Conservation (phyloP, 2,329 filamentous ascomycete species). For the Arthrobotrys entomopaga region DNA sequence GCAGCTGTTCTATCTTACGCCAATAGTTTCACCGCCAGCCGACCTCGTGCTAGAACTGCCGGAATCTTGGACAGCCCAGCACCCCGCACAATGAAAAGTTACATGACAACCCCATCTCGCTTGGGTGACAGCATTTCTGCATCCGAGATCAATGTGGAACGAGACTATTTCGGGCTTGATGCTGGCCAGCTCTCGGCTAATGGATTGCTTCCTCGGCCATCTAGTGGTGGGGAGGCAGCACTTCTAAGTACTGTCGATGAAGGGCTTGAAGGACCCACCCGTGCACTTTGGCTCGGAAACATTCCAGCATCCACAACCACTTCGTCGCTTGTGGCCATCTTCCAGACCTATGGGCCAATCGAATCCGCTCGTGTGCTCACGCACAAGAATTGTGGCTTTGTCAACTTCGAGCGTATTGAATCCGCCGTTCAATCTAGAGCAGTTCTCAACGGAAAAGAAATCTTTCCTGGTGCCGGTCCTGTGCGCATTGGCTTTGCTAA, state of each 20-base stretch:
- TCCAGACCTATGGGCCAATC: conserved; percentile 90
- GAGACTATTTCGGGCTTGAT: conserved; percentile 63
- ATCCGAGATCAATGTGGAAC: conserved; percentile 74
- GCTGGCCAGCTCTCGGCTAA: conserved; percentile 84
- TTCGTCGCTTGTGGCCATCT: conserved; percentile 93
- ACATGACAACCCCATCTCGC: conserved; percentile 78
- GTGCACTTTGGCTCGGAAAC: conserved; percentile 95
- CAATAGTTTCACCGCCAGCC: conserved; percentile 74
- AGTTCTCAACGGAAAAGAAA: conserved; percentile 93
- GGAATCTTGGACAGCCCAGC: conserved; percentile 85
- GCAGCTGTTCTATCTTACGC: conserved; percentile 67
- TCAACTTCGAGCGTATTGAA: conserved; percentile 93
- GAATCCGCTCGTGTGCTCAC: conserved; percentile 92
- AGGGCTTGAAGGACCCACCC: conserved; percentile 82
- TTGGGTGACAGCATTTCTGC: conserved; percentile 80
- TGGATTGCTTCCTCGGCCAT: conserved; percentile 76
- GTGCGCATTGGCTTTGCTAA: conserved; percentile 98
- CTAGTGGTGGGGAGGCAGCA: conserved; percentile 72
- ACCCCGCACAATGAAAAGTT: conserved; percentile 74
- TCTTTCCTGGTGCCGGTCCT: conserved; percentile 94
- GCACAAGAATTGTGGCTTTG: conserved; percentile 98
- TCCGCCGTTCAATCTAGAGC: conserved; percentile 90
- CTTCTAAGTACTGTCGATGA: conserved; percentile 79
- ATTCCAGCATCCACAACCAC: conserved; percentile 97
- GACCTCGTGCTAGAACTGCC: conserved; percentile 89